Percentiles rank a stretch among this genome's conserved stretches.
phyloP scores from a whole-genome alignment of 2,329 filamentous ascomycete genomes.

The Colletotrichum scovillei region DNA sequence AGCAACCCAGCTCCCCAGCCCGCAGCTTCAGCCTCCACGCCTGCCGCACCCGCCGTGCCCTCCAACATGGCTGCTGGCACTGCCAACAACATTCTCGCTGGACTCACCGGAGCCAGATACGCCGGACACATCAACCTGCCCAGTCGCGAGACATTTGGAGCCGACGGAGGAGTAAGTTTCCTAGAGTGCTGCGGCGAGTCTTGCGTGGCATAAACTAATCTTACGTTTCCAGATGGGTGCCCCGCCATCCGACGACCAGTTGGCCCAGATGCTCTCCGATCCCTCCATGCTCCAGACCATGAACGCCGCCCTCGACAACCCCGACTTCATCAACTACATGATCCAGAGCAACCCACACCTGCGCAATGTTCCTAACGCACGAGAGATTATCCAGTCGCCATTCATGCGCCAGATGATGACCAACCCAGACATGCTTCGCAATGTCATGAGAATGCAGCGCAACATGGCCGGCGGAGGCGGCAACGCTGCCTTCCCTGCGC shows the following conservation, averaged over 20 bases:
- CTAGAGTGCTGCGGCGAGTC: not conserved
- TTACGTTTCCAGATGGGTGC: slow-evolving; percentile 80
- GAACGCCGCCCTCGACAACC: slow-evolving; percentile 96
- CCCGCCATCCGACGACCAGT: slow-evolving; percentile 81
- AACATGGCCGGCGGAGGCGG: slow-evolving; percentile 67
- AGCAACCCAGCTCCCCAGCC: slow-evolving; percentile 74
- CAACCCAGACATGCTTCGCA: slow-evolving; percentile 85
- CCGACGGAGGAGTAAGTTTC: slow-evolving; percentile 87
- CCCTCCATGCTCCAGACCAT: slow-evolving; percentile 88
- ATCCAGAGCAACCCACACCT: slow-evolving; percentile 91
- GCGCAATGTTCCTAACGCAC: slow-evolving; percentile 77
- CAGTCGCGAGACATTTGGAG: slow-evolving; percentile 88
- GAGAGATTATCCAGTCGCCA: slow-evolving; percentile 88
- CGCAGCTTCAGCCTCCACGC: slow-evolving; percentile 52
- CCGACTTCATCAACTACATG: slow-evolving; percentile 94
- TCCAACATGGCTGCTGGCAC: slow-evolving; percentile 84
- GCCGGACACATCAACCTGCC: slow-evolving; percentile 92
- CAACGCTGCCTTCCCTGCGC: slow-evolving; percentile 81
- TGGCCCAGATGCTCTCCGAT: slow-evolving; percentile 88
- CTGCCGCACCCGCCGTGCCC: slow-evolving; percentile 71
- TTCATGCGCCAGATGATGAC: slow-evolving; percentile 93
- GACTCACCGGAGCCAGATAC: slow-evolving; percentile 91
- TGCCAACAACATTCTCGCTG: slow-evolving; percentile 90
- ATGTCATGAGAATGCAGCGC: slow-evolving; percentile 85
- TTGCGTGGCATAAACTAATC: slow-evolving; percentile 38